These are phyloP conservation scores for Lathyrus oleraceus DNA, from an alignment of 306 rosid species.

Conservation along the genomic window DNA sequence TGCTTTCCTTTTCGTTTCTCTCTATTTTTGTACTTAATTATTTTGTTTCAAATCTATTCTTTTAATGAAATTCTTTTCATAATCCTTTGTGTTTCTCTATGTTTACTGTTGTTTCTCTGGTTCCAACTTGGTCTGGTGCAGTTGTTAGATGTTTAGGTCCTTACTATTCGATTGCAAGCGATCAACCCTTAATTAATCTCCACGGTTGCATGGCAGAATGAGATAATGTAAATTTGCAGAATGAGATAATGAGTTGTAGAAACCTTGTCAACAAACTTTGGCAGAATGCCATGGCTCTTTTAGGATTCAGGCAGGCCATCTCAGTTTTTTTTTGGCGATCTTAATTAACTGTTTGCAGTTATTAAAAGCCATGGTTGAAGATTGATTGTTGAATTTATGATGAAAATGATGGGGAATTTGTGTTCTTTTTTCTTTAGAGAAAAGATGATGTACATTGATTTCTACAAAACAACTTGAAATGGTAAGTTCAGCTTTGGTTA, in stretches of 20 bases:
- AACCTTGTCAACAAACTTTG: neutral
- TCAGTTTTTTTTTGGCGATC: neutral
- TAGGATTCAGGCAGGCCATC: neutral
- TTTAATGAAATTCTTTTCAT: constrained; percentile 41
- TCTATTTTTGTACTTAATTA: constrained; percentile 2
- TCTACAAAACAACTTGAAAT: constrained; percentile 29
- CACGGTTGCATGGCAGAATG: neutral
- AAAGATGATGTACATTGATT: neutral
- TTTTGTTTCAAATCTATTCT: constrained; percentile 39
- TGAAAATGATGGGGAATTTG: neutral
- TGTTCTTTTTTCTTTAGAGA: neutral
- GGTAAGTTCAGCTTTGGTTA: constrained; percentile 1
- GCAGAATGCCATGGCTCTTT: neutral
- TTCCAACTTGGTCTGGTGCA: neutral
- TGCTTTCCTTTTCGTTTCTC: neutral
- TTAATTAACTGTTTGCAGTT: neutral
- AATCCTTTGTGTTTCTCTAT: neutral
- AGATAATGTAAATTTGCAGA: neutral
- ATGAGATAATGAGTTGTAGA: neutral
- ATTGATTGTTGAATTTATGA: neutral
- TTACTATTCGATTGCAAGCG: neutral
- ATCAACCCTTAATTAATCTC: neutral
- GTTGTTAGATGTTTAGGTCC: neutral
- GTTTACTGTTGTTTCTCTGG: neutral
- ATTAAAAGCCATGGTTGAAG: neutral